Percentiles rank a stretch among this genome's conserved stretches.
Evolutionary conservation across 2,329 filamentous ascomycete genomes (phyloP).

Genomic region (Fusarium tuaranense): DNA sequence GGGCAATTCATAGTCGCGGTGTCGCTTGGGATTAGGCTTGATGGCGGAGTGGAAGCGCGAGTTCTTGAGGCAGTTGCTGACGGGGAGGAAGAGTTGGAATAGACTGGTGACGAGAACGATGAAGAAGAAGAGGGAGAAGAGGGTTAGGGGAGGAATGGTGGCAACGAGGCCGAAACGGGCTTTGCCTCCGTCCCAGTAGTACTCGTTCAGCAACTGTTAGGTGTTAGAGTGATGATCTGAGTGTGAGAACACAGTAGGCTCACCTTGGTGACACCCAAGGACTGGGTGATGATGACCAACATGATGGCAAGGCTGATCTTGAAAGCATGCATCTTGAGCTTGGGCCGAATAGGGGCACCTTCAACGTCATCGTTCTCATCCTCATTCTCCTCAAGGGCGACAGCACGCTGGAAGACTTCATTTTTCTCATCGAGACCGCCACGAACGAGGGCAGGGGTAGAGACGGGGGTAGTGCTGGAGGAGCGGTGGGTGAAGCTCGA

Average conservation of each 20-base stretch:
- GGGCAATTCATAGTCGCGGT: conserved; percentile 52
- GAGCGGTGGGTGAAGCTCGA: conserved; percentile 29
- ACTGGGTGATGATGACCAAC: conserved; percentile 41
- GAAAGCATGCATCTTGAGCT: conserved; percentile 37
- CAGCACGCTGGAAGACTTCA: conserved; percentile 37
- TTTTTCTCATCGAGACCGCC: conserved; percentile 43
- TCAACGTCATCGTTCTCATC: conserved; percentile 37
- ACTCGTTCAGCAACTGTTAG: conserved; percentile 24
- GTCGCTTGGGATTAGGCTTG: conserved; percentile 42
- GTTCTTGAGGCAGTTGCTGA: conserved; percentile 39
- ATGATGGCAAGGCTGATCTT: conserved; percentile 41
- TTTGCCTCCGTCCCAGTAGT: conserved; percentile 36
- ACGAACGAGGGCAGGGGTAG: conserved; percentile 34
- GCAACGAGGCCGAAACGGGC: conserved; percentile 28
- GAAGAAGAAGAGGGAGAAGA: conserved; percentile 43
- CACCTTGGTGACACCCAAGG: conserved; percentile 39
- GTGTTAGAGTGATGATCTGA: rapidly evolving
- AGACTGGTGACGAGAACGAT: conserved; percentile 39
- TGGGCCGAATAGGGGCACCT: conserved; percentile 33
- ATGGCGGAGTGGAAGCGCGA: conserved; percentile 42
- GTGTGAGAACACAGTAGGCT: neutral
- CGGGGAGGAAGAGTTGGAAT: conserved; percentile 40
- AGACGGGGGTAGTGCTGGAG: neutral
- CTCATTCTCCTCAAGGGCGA: conserved; percentile 43
- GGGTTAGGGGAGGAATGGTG: conserved; percentile 30